Evolutionary conservation across 1,284 basidiomycete species (phyloP).

Genomic region (Cutaneotrichosporon sp.): DNA sequence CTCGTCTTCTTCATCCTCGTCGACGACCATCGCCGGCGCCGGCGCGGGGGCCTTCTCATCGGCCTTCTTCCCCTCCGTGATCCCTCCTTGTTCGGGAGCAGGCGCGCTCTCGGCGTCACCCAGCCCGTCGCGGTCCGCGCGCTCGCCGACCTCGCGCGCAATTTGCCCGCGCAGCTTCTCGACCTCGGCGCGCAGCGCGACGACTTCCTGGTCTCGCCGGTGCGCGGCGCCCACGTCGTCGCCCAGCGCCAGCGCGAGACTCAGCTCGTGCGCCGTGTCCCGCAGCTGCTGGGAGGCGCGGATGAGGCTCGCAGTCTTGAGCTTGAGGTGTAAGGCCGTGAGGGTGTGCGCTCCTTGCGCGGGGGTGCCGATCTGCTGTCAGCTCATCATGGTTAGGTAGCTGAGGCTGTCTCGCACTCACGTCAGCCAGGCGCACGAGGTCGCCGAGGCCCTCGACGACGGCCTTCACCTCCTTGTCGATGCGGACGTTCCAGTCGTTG

Average conservation of each 20-base stretch:
- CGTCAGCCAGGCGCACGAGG: slow-evolving; percentile 80
- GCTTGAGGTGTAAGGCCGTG: slow-evolving; percentile 34
- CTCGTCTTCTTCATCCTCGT: slow-evolving; percentile 36
- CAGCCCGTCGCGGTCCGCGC: background rate
- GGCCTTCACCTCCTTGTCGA: slow-evolving; percentile 83
- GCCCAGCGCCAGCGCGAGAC: slow-evolving; percentile 82
- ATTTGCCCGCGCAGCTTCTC: slow-evolving; percentile 58
- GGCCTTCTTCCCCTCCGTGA: background rate
- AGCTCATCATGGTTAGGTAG: no score
- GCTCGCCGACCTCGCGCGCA: slow-evolving; percentile 24
- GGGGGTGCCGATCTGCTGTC: slow-evolving; percentile 55
- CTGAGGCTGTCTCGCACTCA: no score
- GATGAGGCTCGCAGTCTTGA: slow-evolving; percentile 60
- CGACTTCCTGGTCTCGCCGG: slow-evolving; percentile 65
- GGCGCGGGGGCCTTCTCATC: slow-evolving; percentile 1
- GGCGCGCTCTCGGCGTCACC: background rate
- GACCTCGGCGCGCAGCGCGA: slow-evolving; percentile 59
- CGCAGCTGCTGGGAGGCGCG: slow-evolving; percentile 82
- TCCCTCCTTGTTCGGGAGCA: background rate
- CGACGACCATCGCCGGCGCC: slow-evolving; percentile 24
- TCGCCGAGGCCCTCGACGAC: slow-evolving; percentile 90
- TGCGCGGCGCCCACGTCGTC: slow-evolving; percentile 78
- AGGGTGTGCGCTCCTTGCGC: slow-evolving; percentile 16
- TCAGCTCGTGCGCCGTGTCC: slow-evolving; percentile 91
- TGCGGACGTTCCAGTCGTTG: slow-evolving; percentile 84